Conservation (phyloP, 768 basidiomycete genomes). For the Lactarius akahatsu region DNA sequence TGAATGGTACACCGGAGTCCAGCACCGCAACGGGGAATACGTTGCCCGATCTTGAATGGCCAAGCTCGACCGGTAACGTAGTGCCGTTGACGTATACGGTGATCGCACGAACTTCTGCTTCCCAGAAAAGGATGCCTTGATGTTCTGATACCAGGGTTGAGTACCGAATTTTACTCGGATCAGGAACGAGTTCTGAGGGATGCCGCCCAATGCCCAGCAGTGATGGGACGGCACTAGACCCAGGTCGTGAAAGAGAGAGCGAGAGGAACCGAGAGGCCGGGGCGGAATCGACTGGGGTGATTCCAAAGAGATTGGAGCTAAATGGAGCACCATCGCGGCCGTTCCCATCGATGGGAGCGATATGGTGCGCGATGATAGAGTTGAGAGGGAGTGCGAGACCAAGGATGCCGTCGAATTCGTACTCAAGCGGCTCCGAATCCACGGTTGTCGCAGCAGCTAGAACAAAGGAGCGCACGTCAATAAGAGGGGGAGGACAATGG, state of each 20-base stretch:
- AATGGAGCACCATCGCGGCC: constrained; percentile 63
- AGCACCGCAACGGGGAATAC: constrained; percentile 63
- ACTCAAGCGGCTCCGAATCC: constrained; percentile 53
- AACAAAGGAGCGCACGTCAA: background rate
- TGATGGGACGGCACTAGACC: constrained; percentile 53
- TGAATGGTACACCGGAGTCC: constrained; percentile 68
- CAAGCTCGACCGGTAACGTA: constrained; percentile 42
- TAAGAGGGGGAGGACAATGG: constrained; percentile 2
- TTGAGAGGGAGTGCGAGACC: constrained; percentile 74
- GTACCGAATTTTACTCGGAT: constrained; percentile 55
- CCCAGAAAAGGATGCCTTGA: constrained; percentile 59
- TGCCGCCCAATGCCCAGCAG: constrained; percentile 70
- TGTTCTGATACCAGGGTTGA: constrained; percentile 43
- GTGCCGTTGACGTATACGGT: constrained; percentile 57
- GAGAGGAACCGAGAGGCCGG: constrained; percentile 67
- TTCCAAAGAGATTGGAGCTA: constrained; percentile 69
- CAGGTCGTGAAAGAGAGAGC: constrained; percentile 66
- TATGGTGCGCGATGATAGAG: constrained; percentile 55
- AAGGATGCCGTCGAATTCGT: constrained; percentile 62
- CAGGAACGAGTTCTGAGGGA: constrained; percentile 49
- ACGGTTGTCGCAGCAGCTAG: constrained; percentile 61
- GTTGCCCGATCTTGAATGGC: constrained; percentile 40
- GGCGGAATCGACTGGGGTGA: constrained; percentile 51
- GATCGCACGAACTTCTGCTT: constrained; percentile 54
- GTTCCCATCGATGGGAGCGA: constrained; percentile 52